These are phyloP conservation scores for Fusarium begoniae DNA, from an alignment of 2,329 filamentous ascomycete species.

Conservation along the genomic window DNA sequence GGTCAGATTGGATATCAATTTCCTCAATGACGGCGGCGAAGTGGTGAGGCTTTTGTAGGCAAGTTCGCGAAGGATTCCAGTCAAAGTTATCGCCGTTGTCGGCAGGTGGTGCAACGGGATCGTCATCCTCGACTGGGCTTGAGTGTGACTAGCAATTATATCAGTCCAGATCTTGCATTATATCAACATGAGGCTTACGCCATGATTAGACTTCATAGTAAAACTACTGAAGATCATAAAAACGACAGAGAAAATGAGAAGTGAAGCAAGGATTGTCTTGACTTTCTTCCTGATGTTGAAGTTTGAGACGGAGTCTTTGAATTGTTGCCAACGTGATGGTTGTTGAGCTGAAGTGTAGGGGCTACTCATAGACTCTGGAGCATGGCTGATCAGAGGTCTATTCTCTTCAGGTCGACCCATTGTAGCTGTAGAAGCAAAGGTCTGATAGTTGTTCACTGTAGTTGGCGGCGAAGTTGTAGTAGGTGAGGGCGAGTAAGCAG, in stretches of 20 bases:
- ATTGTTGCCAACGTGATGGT: slow-evolving; percentile 44
- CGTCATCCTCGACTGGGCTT: slow-evolving; percentile 31
- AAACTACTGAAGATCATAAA: slow-evolving; percentile 41
- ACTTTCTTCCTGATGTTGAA: slow-evolving; percentile 40
- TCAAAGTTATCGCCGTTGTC: slow-evolving; percentile 33
- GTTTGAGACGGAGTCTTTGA: slow-evolving; percentile 34
- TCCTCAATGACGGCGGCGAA: neutral
- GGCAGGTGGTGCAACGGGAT: slow-evolving; percentile 38
- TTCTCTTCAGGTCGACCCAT: slow-evolving; percentile 57
- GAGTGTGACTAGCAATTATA: slow-evolving; percentile 23
- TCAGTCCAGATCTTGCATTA: neutral
- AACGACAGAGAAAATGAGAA: slow-evolving; percentile 48
- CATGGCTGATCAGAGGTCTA: slow-evolving; percentile 52
- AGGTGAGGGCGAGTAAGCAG: slow-evolving; percentile 59
- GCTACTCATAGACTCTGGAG: slow-evolving; percentile 59
- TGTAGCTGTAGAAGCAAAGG: slow-evolving; percentile 48
- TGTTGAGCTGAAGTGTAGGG: slow-evolving; percentile 35
- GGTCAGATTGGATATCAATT: slow-evolving; percentile 46
- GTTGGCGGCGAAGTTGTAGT: slow-evolving; percentile 48
- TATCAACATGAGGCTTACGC: slow-evolving; percentile 41
- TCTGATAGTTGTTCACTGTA: slow-evolving; percentile 52
- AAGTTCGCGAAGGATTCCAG: slow-evolving; percentile 42
- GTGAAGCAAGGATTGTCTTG: slow-evolving; percentile 44
- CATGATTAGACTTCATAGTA: slow-evolving; percentile 16
- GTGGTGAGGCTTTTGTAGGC: slow-evolving; percentile 31